These are phyloP conservation scores for Mrakiaceae sp. DNA, from an alignment of 1,284 basidiomycete genomes.

Conservation along the genomic window DNA sequence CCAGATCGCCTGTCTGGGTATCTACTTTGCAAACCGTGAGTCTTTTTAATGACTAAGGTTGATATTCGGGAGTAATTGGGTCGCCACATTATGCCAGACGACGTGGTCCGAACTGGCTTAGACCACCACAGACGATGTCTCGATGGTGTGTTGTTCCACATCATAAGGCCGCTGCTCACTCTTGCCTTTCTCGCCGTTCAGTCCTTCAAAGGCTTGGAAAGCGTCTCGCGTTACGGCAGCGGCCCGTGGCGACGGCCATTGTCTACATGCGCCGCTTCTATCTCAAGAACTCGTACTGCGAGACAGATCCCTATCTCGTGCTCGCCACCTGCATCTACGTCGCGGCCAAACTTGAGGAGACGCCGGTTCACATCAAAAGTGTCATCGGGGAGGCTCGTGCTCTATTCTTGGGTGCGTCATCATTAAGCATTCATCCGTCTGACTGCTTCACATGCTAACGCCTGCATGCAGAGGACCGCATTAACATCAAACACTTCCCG, in stretches of 20 bases:
- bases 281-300: conserved; percentile 81
- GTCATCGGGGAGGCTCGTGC: conserved; percentile 72
- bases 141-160: not conserved
- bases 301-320: conserved; percentile 87
- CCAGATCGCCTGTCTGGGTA: conserved; percentile 62
- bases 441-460: not conserved
- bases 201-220: conserved; percentile 81
- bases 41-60: not conserved
- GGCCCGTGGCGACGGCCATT: conserved; percentile 82
- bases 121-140: not conserved
- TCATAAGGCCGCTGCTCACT: not conserved
- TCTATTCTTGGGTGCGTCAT: conserved; percentile 59
- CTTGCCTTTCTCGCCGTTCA: conserved; percentile 25
- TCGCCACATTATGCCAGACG: too few species aligned
- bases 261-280: conserved; percentile 94
- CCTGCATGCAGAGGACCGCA: conserved; percentile 31
- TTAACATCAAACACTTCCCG: conserved; percentile 64
- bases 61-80: too few species aligned
- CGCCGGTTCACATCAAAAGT: conserved; percentile 85
- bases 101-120: too few species aligned
- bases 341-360: conserved; percentile 93
- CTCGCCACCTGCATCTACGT: conserved; percentile 89
- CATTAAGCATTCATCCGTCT: conserved; percentile 7
- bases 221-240: conserved; percentile 69
- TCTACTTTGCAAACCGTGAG: conserved; percentile 73